phyloP scores from a whole-genome alignment of 441 rosid genomes.

The Pelargonium fulgidum region DNA sequence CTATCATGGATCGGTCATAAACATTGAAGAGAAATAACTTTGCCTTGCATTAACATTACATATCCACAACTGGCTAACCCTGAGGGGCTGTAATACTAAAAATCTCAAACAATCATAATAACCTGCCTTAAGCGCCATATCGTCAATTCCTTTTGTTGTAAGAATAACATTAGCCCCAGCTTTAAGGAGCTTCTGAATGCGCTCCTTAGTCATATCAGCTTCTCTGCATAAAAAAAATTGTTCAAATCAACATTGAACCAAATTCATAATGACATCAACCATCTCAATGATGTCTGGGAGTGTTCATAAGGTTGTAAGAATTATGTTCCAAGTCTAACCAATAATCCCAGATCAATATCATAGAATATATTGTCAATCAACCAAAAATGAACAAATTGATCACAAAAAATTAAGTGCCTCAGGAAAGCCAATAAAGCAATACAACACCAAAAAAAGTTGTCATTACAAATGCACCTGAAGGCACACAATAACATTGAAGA shows the following conservation, averaged over 20 bases:
- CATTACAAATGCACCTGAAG: neutral
- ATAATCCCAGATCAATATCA: neutral
- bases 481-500: neutral
- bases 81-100: neutral
- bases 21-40: neutral
- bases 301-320: neutral
- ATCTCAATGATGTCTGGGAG: neutral
- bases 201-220: slow-evolving; percentile 93
- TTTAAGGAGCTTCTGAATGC: slow-evolving; percentile 83
- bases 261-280: neutral
- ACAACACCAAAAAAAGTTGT: neutral
- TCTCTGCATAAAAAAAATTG: slow-evolving; percentile 41
- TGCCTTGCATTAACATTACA: neutral
- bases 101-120: neutral
- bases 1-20: neutral
- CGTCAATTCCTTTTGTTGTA: slow-evolving; percentile 97
- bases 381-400: neutral
- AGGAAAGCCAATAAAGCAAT: neutral
- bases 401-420: neutral
- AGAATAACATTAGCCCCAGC: slow-evolving; percentile 95
- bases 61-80: neutral
- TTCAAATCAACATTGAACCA: neutral
- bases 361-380: neutral
- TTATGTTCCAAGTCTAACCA: neutral
- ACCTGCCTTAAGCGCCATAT: slow-evolving; percentile 92